Percentiles rank a stretch among this genome's conserved stretches.
Evolutionary conservation across 208 protist species (phyloP).

Genomic region (Vickermania ingenoplastis): DNA sequence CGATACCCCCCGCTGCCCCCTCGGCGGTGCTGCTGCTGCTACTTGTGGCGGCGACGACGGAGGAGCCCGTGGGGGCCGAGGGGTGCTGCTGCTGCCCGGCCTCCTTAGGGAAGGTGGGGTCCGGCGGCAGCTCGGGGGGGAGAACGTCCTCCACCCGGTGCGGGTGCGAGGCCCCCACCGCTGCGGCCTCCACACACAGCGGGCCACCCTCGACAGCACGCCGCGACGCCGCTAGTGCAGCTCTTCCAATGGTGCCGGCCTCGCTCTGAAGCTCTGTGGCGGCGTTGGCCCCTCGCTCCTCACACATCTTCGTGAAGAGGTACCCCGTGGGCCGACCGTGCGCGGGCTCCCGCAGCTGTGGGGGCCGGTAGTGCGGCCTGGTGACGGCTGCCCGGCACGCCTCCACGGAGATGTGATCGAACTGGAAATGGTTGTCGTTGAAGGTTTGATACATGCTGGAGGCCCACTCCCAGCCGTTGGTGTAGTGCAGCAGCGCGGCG

Average conservation of each 20-base stretch:
- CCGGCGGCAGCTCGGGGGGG: no score
- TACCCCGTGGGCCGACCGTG: constrained; percentile 1
- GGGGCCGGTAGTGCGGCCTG: not conserved
- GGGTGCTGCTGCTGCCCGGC: not conserved
- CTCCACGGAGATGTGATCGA: no score
- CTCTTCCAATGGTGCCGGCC: not conserved
- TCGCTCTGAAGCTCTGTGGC: no score
- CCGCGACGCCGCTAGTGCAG: not conserved
- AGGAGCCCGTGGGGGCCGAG: not conserved
- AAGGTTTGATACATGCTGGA: no score
- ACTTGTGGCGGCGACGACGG: not conserved
- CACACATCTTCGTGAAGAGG: not conserved
- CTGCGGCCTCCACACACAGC: no score
- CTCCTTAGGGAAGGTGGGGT: not conserved
- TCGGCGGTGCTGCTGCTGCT: no score
- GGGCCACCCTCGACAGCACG: not conserved
- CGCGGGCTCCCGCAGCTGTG: not conserved
- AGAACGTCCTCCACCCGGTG: no score
- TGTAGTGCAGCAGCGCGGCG: constrained; percentile 17
- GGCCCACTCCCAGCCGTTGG: constrained; percentile 15
- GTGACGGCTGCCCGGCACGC: no score
- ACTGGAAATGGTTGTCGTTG: no score
- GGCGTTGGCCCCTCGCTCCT: no score
- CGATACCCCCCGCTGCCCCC: not conserved
- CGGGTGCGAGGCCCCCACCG: no score